Percentiles rank a stretch among this genome's conserved stretches.
phyloP scores from a whole-genome alignment of 148 eudicot species.

The Spergularia bocconei region DNA sequence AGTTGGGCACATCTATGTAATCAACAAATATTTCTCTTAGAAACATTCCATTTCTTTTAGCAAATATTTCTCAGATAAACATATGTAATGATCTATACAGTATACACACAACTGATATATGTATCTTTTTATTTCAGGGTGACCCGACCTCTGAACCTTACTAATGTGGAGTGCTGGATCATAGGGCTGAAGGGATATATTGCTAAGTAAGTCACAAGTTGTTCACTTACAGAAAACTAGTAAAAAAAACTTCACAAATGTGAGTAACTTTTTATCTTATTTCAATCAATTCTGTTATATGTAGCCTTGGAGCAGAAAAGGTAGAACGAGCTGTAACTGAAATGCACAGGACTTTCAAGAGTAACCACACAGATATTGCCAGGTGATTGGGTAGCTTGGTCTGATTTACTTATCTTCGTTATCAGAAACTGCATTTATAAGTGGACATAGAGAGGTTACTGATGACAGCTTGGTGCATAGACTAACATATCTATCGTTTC shows the following conservation, averaged over 20 bases:
- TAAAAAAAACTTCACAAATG: background rate
- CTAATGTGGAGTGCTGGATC: conserved; percentile 13
- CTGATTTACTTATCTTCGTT: no score
- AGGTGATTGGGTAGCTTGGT: conserved; percentile 3
- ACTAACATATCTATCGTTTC: background rate
- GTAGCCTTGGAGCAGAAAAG: conserved; percentile 14
- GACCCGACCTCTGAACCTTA: background rate
- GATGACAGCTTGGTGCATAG: background rate
- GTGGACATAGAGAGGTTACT: background rate
- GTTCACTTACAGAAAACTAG: background rate
- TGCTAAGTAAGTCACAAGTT: conserved; percentile 11
- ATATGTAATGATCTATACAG: background rate
- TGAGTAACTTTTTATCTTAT: background rate
- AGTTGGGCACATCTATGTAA: conserved; percentile 9
- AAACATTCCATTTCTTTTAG: background rate
- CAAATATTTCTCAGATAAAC: background rate
- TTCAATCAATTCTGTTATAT: background rate
- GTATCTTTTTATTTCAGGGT: background rate
- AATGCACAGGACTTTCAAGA: background rate
- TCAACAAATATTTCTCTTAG: background rate
- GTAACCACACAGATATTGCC: background rate
- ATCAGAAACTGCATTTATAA: no score
- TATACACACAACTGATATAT: background rate
- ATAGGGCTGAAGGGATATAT: conserved; percentile 19
- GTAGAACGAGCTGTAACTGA: conserved; percentile 3